A percentile compares a stretch with the other conserved stretches of the same genome.
Evolutionary conservation across 495 filamentous ascomycete genomes (phyloP).

Genomic region (Astrocystis sublimbata): DNA sequence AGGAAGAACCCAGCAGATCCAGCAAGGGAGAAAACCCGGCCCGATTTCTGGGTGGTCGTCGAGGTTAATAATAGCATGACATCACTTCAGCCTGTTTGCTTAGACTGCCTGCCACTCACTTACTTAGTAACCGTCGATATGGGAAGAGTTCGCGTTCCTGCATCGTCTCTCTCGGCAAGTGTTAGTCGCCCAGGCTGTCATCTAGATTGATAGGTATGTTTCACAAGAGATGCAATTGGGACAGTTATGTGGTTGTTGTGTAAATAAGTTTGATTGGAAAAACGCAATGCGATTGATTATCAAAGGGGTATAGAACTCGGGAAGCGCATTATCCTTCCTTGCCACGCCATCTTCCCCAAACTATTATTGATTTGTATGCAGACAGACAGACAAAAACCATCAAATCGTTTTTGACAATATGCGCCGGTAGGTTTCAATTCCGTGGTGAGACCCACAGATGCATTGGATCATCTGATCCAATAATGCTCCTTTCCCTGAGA

Average conservation of each 20-base stretch:
- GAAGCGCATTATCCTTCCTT: conserved; percentile 12
- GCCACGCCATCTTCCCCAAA: too few relatives aligned
- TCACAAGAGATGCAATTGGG: too few relatives aligned
- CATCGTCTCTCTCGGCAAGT: conserved; percentile 7
- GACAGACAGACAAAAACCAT: conserved; percentile 2
- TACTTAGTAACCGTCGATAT: too few relatives aligned
- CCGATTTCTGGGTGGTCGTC: neutral
- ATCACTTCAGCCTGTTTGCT: conserved; percentile 15
- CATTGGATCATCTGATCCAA: neutral
- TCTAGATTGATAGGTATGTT: too few relatives aligned
- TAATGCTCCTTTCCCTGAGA: neutral
- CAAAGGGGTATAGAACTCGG: conserved; percentile 21
- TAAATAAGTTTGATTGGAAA: too few relatives aligned
- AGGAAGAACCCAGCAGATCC: neutral
- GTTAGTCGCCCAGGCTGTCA: too few relatives aligned
- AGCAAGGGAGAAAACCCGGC: neutral
- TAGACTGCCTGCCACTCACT: too few relatives aligned
- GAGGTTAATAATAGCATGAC: conserved; percentile 1
- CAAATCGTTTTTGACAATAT: neutral
- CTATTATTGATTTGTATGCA: too few relatives aligned
- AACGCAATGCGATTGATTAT: conserved; percentile 16
- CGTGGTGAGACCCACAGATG: neutral
- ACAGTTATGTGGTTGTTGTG: too few relatives aligned
- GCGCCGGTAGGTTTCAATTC: conserved; percentile 11
- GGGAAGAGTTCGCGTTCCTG: conserved; percentile 4